These are phyloP conservation scores for Neurospora discreta DNA, from an alignment of 495 filamentous ascomycete species.

Conservation along the genomic window DNA sequence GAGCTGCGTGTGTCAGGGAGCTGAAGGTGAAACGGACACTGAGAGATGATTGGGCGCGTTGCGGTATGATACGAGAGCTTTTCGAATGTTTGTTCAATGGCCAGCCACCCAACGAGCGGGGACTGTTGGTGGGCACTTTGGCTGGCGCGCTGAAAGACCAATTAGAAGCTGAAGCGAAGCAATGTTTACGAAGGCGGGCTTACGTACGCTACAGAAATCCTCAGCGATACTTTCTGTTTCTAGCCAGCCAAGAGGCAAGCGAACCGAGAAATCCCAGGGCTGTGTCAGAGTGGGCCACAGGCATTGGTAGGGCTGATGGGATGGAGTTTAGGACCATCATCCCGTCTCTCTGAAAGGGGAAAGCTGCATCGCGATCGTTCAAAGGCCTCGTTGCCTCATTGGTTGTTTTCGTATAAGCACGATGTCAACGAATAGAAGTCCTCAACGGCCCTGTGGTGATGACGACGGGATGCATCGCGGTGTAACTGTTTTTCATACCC, in stretches of 20 bases:
- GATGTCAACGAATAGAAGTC: not conserved
- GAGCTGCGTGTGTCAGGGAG: not conserved
- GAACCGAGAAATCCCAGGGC: not conserved
- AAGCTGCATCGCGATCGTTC: not conserved
- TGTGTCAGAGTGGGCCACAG: not conserved
- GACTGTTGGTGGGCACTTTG: not conserved
- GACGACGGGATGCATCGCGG: not conserved
- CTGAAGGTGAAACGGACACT: not conserved
- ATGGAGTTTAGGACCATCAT: not conserved
- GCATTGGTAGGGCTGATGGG: conserved; percentile 4
- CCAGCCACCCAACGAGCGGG: not conserved
- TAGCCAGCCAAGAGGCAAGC: not conserved
- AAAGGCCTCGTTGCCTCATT: not conserved
- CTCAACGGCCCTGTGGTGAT: not conserved
- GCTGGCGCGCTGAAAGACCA: not conserved
- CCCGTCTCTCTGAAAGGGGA: not conserved
- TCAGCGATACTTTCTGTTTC: not conserved
- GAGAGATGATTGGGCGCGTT: not conserved
- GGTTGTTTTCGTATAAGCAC: not conserved
- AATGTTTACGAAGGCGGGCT: not conserved
- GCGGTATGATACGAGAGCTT: not conserved
- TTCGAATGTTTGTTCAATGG: not conserved
- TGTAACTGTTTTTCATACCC: not conserved
- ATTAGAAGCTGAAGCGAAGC: not conserved
- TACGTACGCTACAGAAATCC: not conserved